These are phyloP conservation scores for Sphaerulina musiva DNA, from an alignment of 2,329 filamentous ascomycete species.

Conservation along the genomic window DNA sequence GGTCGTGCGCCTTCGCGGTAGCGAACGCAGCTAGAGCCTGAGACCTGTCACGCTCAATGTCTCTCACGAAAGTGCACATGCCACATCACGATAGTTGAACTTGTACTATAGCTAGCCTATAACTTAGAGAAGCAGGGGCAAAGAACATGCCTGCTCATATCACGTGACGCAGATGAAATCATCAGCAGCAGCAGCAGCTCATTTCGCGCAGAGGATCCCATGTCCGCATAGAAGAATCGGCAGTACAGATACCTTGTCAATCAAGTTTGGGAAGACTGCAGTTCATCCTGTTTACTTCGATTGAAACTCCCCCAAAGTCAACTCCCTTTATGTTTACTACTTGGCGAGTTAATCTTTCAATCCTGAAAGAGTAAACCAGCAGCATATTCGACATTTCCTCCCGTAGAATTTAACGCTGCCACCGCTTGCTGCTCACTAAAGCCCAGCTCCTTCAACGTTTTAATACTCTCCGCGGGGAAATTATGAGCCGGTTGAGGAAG, in stretches of 20 bases:
- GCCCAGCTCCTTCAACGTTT: conserved; percentile 41
- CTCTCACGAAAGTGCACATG: background rate
- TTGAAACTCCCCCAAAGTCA: too few relatives aligned
- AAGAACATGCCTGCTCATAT: background rate
- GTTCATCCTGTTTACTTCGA: too few relatives aligned
- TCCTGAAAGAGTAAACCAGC: conserved; percentile 44
- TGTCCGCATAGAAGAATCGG: background rate
- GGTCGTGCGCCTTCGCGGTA: conserved; percentile 85
- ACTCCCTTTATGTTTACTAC: too few relatives aligned
- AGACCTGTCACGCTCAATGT: background rate
- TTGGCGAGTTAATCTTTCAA: conserved; percentile 17
- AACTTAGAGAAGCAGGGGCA: background rate
- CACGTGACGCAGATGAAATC: background rate
- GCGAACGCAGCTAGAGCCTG: conserved; percentile 74
- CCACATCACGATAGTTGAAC: background rate
- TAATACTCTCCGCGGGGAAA: conserved; percentile 40
- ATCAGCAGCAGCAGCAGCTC: too few relatives aligned
- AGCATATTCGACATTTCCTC: conserved; percentile 46
- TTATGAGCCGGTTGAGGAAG: conserved; percentile 31
- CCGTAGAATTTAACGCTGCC: conserved; percentile 43
- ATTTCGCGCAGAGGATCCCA: background rate
- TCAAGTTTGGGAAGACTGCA: background rate
- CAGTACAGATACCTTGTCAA: background rate
- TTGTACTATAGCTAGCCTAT: conserved; percentile 7
- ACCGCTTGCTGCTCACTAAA: conserved; percentile 43